Evolutionary conservation across 2,329 filamentous ascomycete genomes (phyloP).

Genomic region (Ilyonectria sp.): DNA sequence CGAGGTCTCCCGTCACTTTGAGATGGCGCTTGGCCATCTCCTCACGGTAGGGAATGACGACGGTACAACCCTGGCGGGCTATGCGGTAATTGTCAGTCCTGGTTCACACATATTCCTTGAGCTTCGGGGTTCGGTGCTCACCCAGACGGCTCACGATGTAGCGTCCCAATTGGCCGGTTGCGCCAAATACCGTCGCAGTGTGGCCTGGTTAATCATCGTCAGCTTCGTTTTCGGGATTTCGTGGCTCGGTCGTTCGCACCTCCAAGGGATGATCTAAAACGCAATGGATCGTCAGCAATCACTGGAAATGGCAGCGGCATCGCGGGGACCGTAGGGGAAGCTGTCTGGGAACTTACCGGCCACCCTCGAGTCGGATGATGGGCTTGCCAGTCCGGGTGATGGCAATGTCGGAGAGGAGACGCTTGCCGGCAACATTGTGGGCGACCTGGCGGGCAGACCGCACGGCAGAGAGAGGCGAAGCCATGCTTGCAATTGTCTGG

Average conservation of each 20-base stretch:
- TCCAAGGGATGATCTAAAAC: slow-evolving; percentile 83
- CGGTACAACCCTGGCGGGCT: slow-evolving; percentile 95
- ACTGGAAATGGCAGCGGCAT: slow-evolving; percentile 40
- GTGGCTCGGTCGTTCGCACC: slow-evolving; percentile 67
- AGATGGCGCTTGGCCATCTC: slow-evolving; percentile 98
- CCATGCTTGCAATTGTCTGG: slow-evolving; percentile 62
- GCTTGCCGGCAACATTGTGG: slow-evolving; percentile 65
- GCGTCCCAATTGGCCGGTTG: slow-evolving; percentile 93
- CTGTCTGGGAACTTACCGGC: slow-evolving; percentile 74
- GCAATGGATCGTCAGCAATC: slow-evolving; percentile 47
- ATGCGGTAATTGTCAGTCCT: slow-evolving; percentile 40
- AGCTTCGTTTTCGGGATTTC: slow-evolving; percentile 39
- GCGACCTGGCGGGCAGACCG: slow-evolving; percentile 66
- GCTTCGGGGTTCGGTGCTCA: slow-evolving; percentile 48
- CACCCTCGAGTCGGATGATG: slow-evolving; percentile 89
- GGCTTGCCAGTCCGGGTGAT: slow-evolving; percentile 98
- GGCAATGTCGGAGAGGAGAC: slow-evolving; percentile 82
- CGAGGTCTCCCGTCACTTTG: slow-evolving; percentile 95
- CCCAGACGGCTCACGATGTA: slow-evolving; percentile 98
- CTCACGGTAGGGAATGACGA: slow-evolving; percentile 93
- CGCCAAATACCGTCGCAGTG: slow-evolving; percentile 97
- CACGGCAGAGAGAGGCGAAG: slow-evolving; percentile 69
- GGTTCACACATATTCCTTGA: slow-evolving; percentile 6
- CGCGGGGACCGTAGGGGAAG: neutral
- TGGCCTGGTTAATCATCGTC: slow-evolving; percentile 74